Evolutionary conservation across 345 rosid species (phyloP), one percentile per base, ranked within the genome.

Genomic region (Eucalyptus camaldulensis): DNA sequence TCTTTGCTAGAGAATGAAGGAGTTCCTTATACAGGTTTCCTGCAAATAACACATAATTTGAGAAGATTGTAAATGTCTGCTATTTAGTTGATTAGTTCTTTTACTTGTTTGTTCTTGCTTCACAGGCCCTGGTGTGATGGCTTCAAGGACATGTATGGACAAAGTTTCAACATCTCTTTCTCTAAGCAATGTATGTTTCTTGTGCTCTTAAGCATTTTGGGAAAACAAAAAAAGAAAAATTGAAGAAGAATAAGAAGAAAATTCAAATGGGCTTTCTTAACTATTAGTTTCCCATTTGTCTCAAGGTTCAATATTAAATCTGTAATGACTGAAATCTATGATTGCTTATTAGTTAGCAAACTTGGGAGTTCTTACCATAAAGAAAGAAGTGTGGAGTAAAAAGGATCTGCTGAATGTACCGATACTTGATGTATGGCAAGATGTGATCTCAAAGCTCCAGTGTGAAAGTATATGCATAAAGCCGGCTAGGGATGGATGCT

Each of bases 401-500:
- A 95, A 92, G 87, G 96, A 95, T 91, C 90, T 97, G 88, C 89
- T 95, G 87, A 93, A 92, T 87, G 87, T 88, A 88, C 94, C 95
- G 50, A 69, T 90, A 88, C 88, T 86, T 53, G 89, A 92, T 86
- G 90, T 93, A 80, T 97, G 99, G 99, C 89, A 91, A 92, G 94
- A 93, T 37, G 91, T 96, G 91, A 94, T 91, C 80, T 92, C 95
- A 89, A 94, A 92, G 95, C 95, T 97, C 90, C 95, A 90, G 88
- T 94, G 97, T 92, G 94, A 92, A 90, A 96, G 98, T 60, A 85
- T 97, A 88, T 97, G 99, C 90, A 93, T 97, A 76, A 97, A 97
- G 92, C 99, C 99, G 31, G 97, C 99, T 81, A 95, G 95, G 91
- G 99, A 97, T 93, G 99, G 99, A 76, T 97, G 99, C 93, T 97